A percentile compares a stretch with the other conserved stretches of the same genome.
Conservation (phyloP, 768 basidiomycete species). For the Amanita molliuscula region DNA sequence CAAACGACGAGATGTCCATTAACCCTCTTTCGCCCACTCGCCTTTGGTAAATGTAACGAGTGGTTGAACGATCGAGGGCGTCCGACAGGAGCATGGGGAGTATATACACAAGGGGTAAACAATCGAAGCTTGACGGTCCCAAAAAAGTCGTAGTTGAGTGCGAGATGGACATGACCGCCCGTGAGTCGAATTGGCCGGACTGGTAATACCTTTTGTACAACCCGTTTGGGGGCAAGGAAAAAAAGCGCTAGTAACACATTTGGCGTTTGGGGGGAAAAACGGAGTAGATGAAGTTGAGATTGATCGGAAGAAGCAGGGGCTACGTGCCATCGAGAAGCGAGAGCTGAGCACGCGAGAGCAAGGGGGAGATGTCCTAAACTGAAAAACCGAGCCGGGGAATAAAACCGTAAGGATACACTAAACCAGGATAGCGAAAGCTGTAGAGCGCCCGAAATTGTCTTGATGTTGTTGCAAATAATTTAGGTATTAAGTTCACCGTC, state of each 20-base stretch:
- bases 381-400: slow-evolving; percentile 3
- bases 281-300: slow-evolving; percentile 8
- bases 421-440: slow-evolving; percentile 3
- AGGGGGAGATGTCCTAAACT: slow-evolving; percentile 5
- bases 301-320: neutral
- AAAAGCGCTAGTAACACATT: slow-evolving; percentile 7
- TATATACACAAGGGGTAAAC: slow-evolving; percentile 5
- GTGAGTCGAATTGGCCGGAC: slow-evolving; percentile 5
- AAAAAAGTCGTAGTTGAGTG: neutral
- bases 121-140: slow-evolving; percentile 4
- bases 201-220: slow-evolving; percentile 7
- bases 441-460: neutral
- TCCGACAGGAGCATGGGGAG: slow-evolving; percentile 5
- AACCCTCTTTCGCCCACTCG: slow-evolving; percentile 6
- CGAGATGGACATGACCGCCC: slow-evolving; percentile 4
- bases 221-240: neutral
- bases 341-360: neutral
- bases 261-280: slow-evolving; percentile 2
- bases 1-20: slow-evolving; percentile 6
- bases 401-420: slow-evolving; percentile 5
- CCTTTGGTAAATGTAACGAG: slow-evolving; percentile 8
- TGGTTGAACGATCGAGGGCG: neutral
- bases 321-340: neutral
- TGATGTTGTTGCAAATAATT: slow-evolving; percentile 2
- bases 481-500: neutral